These are phyloP conservation scores for Gorgonomyces haynaldii DNA, from an alignment of 192 early-diverging fungal genomes.

Conservation along the genomic window DNA sequence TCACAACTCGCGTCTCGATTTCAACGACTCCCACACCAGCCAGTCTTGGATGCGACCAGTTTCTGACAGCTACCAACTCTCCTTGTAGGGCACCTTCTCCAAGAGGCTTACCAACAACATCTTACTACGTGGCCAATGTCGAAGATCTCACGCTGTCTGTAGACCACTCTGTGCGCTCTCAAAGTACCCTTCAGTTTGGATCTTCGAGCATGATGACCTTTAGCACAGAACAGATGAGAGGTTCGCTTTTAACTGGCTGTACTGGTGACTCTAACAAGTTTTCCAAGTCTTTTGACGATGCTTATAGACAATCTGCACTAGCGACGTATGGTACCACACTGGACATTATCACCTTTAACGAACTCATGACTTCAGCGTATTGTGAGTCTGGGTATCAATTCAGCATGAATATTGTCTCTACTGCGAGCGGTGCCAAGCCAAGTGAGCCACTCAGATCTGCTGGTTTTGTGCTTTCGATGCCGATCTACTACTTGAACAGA, in stretches of 20 bases:
- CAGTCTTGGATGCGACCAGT: constrained; percentile 8
- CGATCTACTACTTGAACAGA: constrained; percentile 15
- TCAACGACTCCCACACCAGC: constrained; percentile 6
- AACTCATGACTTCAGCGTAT: constrained; percentile 5
- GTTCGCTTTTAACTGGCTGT: constrained; percentile 1
- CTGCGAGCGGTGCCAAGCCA: constrained; percentile 9
- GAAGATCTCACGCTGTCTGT: constrained; percentile 16
- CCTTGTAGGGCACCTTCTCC: constrained; percentile 4
- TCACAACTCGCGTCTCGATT: constrained; percentile 23
- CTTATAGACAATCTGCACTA: neutral
- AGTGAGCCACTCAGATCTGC: constrained; percentile 12
- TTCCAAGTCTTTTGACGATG: constrained; percentile 1
- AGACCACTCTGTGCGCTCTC: constrained; percentile 7
- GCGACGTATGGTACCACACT: constrained; percentile 4
- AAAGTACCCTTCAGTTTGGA: constrained; percentile 1
- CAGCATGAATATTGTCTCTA: neutral
- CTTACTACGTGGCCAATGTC: constrained; percentile 22
- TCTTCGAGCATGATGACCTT: neutral
- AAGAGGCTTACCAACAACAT: constrained; percentile 6
- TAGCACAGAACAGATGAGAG: constrained; percentile 2
- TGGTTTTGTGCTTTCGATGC: constrained; percentile 18
- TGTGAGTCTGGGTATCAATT: neutral
- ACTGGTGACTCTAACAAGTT: neutral
- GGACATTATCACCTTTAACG: constrained; percentile 13
- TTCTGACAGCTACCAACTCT: constrained; percentile 2